phyloP scores from a whole-genome alignment of 805 yeast genomes.

The Saturnispora gosingensis region DNA sequence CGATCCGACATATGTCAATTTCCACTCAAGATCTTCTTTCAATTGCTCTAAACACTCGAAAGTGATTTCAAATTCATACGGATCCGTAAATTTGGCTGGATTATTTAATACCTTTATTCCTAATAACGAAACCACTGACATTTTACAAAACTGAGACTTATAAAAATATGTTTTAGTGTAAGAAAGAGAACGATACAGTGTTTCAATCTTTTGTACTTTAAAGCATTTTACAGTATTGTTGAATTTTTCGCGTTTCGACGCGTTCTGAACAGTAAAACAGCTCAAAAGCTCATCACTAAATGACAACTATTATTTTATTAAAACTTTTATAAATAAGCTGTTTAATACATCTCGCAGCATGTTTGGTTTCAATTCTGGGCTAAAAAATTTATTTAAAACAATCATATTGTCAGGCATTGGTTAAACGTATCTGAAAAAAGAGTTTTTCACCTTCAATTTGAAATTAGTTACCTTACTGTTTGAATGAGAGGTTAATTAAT shows the following conservation, averaged over 20 bases:
- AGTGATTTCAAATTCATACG: constrained; percentile 94
- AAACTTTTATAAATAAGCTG: no score
- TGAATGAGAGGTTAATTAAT: no score
- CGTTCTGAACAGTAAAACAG: neutral
- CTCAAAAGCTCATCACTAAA: neutral
- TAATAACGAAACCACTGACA: constrained; percentile 89
- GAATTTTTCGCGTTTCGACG: neutral
- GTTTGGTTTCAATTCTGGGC: no score
- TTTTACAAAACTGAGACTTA: constrained; percentile 20
- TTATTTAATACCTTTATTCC: constrained; percentile 90
- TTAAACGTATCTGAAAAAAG: no score
- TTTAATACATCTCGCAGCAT: no score
- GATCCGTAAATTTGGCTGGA: constrained; percentile 88
- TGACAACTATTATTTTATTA: neutral
- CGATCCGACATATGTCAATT: constrained; percentile 92
- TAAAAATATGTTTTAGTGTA: neutral
- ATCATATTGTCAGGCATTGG: no score
- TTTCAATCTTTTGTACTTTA: neutral
- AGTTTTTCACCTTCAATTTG: no score
- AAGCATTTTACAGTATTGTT: no score
- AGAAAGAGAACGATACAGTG: neutral
- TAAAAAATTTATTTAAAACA: no score
- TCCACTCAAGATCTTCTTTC: constrained; percentile 93
- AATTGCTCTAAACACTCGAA: constrained; percentile 93
- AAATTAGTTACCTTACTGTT: no score